Evolutionary conservation across 2,329 filamentous ascomycete genomes (phyloP).

Genomic region (Pseudogymnoascus sp.): DNA sequence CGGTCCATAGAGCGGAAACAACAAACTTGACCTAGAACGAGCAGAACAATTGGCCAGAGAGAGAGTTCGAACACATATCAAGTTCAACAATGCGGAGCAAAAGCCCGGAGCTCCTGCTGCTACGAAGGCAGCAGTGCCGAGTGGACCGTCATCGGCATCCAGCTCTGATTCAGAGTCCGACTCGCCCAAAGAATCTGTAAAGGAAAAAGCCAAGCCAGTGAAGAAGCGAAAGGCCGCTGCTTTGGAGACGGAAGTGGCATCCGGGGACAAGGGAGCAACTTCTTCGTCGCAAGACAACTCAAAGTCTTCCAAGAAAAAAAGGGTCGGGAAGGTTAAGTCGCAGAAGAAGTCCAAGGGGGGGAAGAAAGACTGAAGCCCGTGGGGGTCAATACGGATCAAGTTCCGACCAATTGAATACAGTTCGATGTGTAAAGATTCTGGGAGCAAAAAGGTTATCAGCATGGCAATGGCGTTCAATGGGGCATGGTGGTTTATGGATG

Average conservation of each 20-base stretch:
- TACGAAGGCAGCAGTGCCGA: not conserved
- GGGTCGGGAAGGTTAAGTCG: conserved; percentile 24
- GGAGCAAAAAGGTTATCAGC: conserved; percentile 7
- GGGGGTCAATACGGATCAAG: not conserved
- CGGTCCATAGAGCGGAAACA: conserved; percentile 32
- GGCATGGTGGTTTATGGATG: not conserved
- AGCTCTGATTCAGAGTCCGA: not conserved
- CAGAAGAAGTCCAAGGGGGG: conserved; percentile 24
- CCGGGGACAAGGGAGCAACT: conserved; percentile 12
- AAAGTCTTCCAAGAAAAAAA: conserved; percentile 24
- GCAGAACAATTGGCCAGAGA: conserved; percentile 44
- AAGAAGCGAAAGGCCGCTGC: conserved; percentile 23
- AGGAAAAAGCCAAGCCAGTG: conserved; percentile 10
- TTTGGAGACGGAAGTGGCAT: not conserved
- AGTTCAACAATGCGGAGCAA: conserved; percentile 29
- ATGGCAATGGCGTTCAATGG: conserved; percentile 5
- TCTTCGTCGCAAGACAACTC: conserved; percentile 15
- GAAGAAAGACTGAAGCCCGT: conserved; percentile 23
- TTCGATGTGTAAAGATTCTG: not conserved
- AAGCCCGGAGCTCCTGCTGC: conserved; percentile 18
- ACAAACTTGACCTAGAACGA: conserved; percentile 42
- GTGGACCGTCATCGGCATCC: not conserved
- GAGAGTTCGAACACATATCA: conserved; percentile 40
- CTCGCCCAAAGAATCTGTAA: not conserved
- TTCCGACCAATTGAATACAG: not conserved